Base-by-base conservation (phyloP, 768 basidiomycete species). In the Suillus luteus region DNA sequence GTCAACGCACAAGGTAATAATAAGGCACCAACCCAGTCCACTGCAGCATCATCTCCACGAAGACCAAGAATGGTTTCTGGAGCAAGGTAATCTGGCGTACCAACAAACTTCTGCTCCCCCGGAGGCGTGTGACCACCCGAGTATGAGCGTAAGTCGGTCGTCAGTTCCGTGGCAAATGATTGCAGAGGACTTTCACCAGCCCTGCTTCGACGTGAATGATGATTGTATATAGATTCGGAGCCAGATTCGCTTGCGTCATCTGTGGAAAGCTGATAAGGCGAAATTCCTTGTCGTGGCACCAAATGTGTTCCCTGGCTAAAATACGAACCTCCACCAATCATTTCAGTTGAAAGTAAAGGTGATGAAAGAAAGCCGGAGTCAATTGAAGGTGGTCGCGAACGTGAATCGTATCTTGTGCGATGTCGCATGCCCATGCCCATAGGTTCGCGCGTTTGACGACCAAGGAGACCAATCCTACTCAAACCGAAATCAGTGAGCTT, bases 401-500 rank as follows among this genome's bases (percentile, higher is more conserved):
- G 82, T 24, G 90, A 90, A 67, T 82, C 83, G 55, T 83, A 78
- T 64, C 82, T 84, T 59, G 88, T 82, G 64, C 88, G 82, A 44
- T 82, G 78, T 35, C 83, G 81, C 41, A 78, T 77, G 59, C 81
- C 75, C 69, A 83, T 84, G 22, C 72, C 75, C 66, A 71, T 71
- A 7, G 73, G 75, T 55, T 93, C 90, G 49, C 90, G 86, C 35
- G 95, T 96, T 75, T 99, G 97, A 68, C 97, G 93, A 58, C 96
- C 96, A 37, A 99, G 82, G n/a, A 99, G 83, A 87, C 97, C 97
- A 70, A 98, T 98, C 71, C 94, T 85, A 65, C 95, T 97, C 17
- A 99, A 80, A 62, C 97, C 97, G 73, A 99, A 99, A 77, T 99
- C 97, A 31, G 97, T 99, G 41, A 99, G 85, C 77, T 99, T 99